Percentiles rank a stretch among this genome's conserved stretches.
Conservation (phyloP, 768 basidiomycete species). For the Serendipita sp. region DNA sequence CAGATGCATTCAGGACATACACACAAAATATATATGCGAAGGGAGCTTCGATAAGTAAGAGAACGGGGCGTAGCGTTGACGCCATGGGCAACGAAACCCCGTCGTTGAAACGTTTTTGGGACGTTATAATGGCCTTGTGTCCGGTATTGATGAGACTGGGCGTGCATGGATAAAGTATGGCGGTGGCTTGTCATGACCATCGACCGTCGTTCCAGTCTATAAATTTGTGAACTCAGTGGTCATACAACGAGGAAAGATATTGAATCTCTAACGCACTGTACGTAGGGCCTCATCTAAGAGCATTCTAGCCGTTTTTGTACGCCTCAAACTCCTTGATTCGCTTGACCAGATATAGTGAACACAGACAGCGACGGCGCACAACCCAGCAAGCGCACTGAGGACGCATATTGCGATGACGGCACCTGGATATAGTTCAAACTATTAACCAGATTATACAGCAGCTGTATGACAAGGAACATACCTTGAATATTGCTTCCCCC, state of each 20-base stretch:
- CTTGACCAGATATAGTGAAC: background rate
- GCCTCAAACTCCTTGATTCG: background rate
- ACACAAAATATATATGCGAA: no score
- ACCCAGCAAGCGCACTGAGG: background rate
- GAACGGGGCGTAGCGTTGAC: no score
- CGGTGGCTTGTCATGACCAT: background rate
- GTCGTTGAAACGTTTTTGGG: no score
- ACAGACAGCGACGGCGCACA: constrained; percentile 1
- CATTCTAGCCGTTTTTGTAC: background rate
- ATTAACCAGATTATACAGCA: background rate
- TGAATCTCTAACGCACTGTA: background rate
- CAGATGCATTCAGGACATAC: no score
- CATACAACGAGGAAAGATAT: background rate
- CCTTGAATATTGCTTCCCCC: background rate
- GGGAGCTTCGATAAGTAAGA: no score
- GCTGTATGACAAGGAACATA: background rate
- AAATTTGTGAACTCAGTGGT: background rate
- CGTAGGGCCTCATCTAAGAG: background rate
- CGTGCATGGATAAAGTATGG: background rate
- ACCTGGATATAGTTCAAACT: background rate
- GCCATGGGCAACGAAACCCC: no score
- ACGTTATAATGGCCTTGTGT: no score
- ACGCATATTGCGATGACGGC: constrained; percentile 1
- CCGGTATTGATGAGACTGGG: background rate
- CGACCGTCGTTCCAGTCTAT: background rate